These are phyloP conservation scores for Blastomyces emzantsi DNA, from an alignment of 2,329 filamentous ascomycete genomes.

Conservation along the genomic window DNA sequence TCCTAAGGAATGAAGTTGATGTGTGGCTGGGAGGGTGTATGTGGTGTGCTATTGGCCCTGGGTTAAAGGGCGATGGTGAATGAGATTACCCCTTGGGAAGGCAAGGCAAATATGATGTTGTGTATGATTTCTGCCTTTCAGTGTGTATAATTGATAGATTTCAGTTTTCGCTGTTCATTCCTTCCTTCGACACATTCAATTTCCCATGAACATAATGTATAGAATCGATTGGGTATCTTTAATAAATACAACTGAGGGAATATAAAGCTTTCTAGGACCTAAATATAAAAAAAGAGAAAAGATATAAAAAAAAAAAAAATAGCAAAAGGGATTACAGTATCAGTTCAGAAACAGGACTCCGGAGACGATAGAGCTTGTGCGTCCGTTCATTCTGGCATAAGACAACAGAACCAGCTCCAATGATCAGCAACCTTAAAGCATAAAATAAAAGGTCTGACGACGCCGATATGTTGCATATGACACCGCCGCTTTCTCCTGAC, in stretches of 20 bases:
- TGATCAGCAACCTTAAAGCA: not conserved
- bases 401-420: not conserved
- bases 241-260: not conserved
- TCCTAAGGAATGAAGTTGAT: not conserved
- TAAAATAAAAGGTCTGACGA: not conserved
- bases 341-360: not conserved
- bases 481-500: not conserved
- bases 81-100: not conserved
- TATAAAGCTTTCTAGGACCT: not conserved
- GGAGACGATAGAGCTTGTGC: not conserved
- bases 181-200: no score
- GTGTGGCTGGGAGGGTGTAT: not conserved
- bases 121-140: not conserved
- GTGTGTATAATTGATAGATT: not conserved
- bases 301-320: not conserved
- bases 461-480: not conserved
- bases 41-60: not conserved
- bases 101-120: not conserved
- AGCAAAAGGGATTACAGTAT: not conserved
- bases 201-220: not conserved
- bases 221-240: conserved; percentile 1
- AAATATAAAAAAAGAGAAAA: no score
- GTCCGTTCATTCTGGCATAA: not conserved
- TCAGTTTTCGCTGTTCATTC: not conserved
- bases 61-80: not conserved